Conservation (phyloP, 305 asterid species). For the Coffea humblotiana region DNA sequence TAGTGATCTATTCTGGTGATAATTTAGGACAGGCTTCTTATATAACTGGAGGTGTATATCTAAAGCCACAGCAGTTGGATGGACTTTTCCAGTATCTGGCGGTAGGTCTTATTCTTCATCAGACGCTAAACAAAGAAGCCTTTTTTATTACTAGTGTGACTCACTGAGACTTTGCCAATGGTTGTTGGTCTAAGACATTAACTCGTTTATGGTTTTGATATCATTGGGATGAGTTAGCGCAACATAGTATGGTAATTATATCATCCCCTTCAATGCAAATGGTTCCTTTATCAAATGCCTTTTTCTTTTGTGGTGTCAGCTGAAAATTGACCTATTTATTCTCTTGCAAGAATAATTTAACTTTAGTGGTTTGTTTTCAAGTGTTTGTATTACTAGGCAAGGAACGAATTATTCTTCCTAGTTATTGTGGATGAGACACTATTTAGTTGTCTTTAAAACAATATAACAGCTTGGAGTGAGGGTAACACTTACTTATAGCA, state of each 20-base stretch:
- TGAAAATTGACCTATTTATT: neutral
- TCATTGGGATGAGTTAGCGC: neutral
- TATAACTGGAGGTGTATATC: constrained; percentile 85
- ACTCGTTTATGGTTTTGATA: neutral
- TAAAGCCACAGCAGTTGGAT: constrained; percentile 80
- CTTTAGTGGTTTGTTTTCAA: neutral
- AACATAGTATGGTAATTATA: neutral
- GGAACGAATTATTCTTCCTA: neutral
- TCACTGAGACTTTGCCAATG: neutral
- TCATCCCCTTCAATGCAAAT: neutral
- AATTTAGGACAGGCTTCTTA: constrained; percentile 71
- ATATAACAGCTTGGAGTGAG: neutral
- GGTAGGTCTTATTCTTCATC: constrained; percentile 43
- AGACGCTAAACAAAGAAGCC: neutral
- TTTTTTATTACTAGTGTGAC: neutral
- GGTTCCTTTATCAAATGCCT: neutral
- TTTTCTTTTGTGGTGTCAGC: neutral
- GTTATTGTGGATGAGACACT: neutral
- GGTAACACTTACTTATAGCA: neutral
- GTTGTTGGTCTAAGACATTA: neutral
- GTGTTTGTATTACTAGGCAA: neutral
- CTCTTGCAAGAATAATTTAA: neutral
- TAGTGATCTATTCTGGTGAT: constrained; percentile 21
- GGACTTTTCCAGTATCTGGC: constrained; percentile 80
- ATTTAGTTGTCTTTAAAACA: neutral